phyloP scores from a whole-genome alignment of 768 basidiomycete species.

The Pulveroboletus frians region DNA sequence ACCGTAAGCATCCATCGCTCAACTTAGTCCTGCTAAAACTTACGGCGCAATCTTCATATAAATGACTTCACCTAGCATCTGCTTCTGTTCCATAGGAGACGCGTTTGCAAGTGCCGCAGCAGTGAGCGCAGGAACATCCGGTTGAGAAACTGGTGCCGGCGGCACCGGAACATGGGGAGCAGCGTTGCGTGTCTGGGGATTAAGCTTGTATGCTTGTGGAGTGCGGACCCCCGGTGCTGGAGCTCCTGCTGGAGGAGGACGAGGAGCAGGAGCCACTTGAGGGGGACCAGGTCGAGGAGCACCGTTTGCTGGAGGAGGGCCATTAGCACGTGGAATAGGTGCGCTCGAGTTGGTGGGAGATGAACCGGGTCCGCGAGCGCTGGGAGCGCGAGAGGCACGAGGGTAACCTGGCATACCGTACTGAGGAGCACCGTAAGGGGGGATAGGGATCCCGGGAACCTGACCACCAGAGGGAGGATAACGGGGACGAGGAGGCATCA shows the following conservation, averaged over 20 bases:
- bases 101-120: slow-evolving; percentile 57
- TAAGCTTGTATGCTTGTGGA: slow-evolving; percentile 31
- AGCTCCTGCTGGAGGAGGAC: slow-evolving; percentile 41
- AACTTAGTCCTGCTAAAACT: slow-evolving; percentile 26
- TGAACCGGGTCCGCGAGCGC: slow-evolving; percentile 61
- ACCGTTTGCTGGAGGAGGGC: slow-evolving; percentile 52
- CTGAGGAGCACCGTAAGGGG: slow-evolving; percentile 72
- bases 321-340: slow-evolving; percentile 62
- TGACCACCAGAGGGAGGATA: slow-evolving; percentile 67
- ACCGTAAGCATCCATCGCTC: slow-evolving; percentile 6
- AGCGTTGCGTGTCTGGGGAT: slow-evolving; percentile 35
- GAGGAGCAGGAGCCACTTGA: slow-evolving; percentile 39
- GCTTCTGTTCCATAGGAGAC: slow-evolving; percentile 86
- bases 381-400: slow-evolving; percentile 54
- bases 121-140: slow-evolving; percentile 53
- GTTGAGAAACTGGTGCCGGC: slow-evolving; percentile 39
- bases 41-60: slow-evolving; percentile 86
- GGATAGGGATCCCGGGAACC: slow-evolving; percentile 72
- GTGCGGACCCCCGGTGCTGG: slow-evolving; percentile 39
- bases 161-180: slow-evolving; percentile 29
- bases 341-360: slow-evolving; percentile 63
- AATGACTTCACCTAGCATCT: slow-evolving; percentile 95
- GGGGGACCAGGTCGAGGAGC: slow-evolving; percentile 44
- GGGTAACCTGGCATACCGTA: slow-evolving; percentile 70
- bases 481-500: slow-evolving; percentile 85